A percentile compares a stretch with the other conserved stretches of the same genome.
Conservation (phyloP, 768 basidiomycete species). For the Tephrocybe sp. region DNA sequence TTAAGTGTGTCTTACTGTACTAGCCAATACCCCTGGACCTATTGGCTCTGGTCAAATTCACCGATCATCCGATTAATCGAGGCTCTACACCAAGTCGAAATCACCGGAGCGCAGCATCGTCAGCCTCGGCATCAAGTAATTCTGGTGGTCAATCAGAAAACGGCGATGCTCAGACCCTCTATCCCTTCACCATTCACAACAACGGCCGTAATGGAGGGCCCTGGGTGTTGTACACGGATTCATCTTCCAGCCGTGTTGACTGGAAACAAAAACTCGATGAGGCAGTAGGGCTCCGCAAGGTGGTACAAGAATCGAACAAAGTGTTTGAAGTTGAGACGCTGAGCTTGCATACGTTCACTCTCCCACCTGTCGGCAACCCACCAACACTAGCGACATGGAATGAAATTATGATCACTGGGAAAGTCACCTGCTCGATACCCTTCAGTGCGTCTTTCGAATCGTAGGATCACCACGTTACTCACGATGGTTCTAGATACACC, state of each 20-base stretch:
- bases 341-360: conserved; percentile 82
- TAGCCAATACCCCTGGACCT: conserved; percentile 93
- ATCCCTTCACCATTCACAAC: conserved; percentile 85
- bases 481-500: conserved; percentile 59
- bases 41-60: conserved; percentile 77
- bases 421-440: conserved; percentile 92
- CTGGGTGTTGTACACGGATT: conserved; percentile 83
- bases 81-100: conserved; percentile 56
- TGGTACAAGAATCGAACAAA: conserved; percentile 89
- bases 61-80: conserved; percentile 70
- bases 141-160: conserved; percentile 37
- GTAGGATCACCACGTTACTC: neutral
- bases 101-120: conserved; percentile 43
- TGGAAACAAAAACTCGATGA: conserved; percentile 94
- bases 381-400: conserved; percentile 55
- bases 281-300: conserved; percentile 78
- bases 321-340: conserved; percentile 93
- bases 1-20: neutral
- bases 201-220: conserved; percentile 83
- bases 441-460: conserved; percentile 58
- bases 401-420: conserved; percentile 72
- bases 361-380: conserved; percentile 57
- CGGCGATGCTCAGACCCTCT: conserved; percentile 68
- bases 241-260: conserved; percentile 62
- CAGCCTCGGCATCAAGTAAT: conserved; percentile 18